A percentile compares a stretch with the other conserved stretches of the same genome.
Evolutionary conservation across 2,329 filamentous ascomycete species (phyloP).

Genomic region (Capronia americana): DNA sequence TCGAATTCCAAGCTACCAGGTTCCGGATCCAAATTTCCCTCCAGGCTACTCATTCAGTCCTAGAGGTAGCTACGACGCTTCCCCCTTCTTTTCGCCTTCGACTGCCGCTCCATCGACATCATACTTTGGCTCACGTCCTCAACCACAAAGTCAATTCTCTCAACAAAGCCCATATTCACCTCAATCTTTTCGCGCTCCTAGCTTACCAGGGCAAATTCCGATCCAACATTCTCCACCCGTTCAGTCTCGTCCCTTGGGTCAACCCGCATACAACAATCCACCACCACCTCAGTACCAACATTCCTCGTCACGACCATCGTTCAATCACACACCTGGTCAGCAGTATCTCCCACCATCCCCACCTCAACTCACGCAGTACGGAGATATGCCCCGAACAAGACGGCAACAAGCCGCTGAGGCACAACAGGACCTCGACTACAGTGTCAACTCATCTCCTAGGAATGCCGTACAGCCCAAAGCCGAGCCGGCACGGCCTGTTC

Average conservation of each 20-base stretch:
- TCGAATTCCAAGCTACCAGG: slow-evolving; percentile 42
- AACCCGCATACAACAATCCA: slow-evolving; percentile 40
- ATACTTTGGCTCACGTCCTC: slow-evolving; percentile 36
- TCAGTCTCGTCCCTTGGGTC: slow-evolving; percentile 37
- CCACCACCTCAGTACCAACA: slow-evolving; percentile 39
- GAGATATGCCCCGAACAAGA: slow-evolving; percentile 53
- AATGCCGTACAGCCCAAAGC: slow-evolving; percentile 20
- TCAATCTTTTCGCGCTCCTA: slow-evolving; percentile 28
- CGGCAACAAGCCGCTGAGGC: slow-evolving; percentile 44
- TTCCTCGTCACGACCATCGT: slow-evolving; percentile 47
- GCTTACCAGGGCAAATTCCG: slow-evolving; percentile 19
- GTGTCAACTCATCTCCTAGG: slow-evolving; percentile 26
- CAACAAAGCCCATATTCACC: slow-evolving; percentile 24
- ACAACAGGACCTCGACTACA: slow-evolving; percentile 36
- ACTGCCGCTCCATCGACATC: slow-evolving; percentile 33
- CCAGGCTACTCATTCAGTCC: slow-evolving; percentile 45
- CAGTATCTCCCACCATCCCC: slow-evolving; percentile 14
- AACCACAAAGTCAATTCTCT: slow-evolving; percentile 12
- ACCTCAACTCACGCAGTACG: slow-evolving; percentile 33
- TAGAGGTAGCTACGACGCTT: slow-evolving; percentile 53
- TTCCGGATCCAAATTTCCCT: slow-evolving; percentile 40
- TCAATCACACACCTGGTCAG: slow-evolving; percentile 9
- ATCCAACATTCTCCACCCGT: slow-evolving; percentile 37
- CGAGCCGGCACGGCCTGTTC: slow-evolving; percentile 17
- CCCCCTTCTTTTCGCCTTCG: slow-evolving; percentile 53